A percentile compares a stretch with the other conserved stretches of the same genome.
These are phyloP conservation scores for Apophysomyces elegans DNA, from an alignment of 371 early-diverging fungal genomes.

Conservation along the genomic window DNA sequence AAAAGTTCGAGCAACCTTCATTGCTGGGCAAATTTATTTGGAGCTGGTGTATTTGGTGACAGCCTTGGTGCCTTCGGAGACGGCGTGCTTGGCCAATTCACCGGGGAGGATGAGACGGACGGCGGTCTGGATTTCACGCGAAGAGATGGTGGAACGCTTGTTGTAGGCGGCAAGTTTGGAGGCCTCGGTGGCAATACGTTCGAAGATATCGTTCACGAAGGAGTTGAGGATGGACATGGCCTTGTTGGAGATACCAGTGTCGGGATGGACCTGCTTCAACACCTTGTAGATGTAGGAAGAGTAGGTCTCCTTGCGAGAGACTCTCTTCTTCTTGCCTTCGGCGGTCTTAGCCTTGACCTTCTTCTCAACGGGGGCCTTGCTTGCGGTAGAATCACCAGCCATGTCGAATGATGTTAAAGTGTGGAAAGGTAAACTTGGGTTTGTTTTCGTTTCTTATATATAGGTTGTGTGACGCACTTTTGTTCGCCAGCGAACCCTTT, in stretches of 20 bases:
- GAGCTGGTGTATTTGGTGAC: conserved; percentile 95
- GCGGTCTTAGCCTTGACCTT: conserved; percentile 36
- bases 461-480: conserved; percentile 9
- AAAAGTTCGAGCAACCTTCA: conserved; percentile 2
- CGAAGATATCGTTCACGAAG: conserved; percentile 97
- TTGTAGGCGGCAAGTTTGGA: conserved; percentile 94
- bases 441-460: conserved; percentile 11
- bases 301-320: conserved; percentile 88
- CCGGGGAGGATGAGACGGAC: conserved; percentile 95
- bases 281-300: conserved; percentile 97
- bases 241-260: conserved; percentile 98
- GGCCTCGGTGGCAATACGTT: conserved; percentile 90
- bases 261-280: conserved; percentile 97
- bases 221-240: conserved; percentile 99
- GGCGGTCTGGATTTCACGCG: conserved; percentile 95
- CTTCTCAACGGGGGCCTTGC: conserved; percentile 33
- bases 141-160: conserved; percentile 95
- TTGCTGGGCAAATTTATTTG: conserved; percentile 50
- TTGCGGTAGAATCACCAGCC: conserved; percentile 12
- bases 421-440: conserved; percentile 6
- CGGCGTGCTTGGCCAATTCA: conserved; percentile 97
- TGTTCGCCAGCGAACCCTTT: neutral
- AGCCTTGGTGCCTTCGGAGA: conserved; percentile 98
- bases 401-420: conserved; percentile 9
- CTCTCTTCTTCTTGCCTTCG: conserved; percentile 63